A percentile compares a stretch with the other conserved stretches of the same genome.
phyloP scores from a whole-genome alignment of 306 rosid genomes.

The Corylus heterophylla region DNA sequence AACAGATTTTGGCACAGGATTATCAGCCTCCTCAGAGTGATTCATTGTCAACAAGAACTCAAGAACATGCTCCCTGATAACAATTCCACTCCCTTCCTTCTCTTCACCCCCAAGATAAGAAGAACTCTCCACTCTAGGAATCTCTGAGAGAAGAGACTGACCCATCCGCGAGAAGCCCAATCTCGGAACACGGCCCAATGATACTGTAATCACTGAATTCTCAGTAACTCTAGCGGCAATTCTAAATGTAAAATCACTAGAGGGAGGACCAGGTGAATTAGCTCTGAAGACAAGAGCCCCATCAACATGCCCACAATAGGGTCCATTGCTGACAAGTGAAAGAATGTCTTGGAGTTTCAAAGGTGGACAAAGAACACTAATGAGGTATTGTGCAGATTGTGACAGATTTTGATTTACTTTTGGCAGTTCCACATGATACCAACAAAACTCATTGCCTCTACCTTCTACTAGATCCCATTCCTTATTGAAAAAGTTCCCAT shows the following conservation, averaged over 20 bases:
- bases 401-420: conserved; percentile 70
- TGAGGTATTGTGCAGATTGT: conserved; percentile 84
- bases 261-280: conserved; percentile 92
- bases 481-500: conserved; percentile 67
- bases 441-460: conserved; percentile 71
- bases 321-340: conserved; percentile 96
- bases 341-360: conserved; percentile 96
- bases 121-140: conserved; percentile 82
- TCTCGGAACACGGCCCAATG: conserved; percentile 90
- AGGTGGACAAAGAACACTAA: conserved; percentile 88
- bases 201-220: conserved; percentile 81
- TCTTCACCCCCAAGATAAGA: conserved; percentile 45
- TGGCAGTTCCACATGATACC: conserved; percentile 98
- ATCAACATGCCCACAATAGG: conserved; percentile 91
- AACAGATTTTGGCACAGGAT: conserved; percentile 83
- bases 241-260: conserved; percentile 81
- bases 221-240: conserved; percentile 88
- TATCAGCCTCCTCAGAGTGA: conserved; percentile 97
- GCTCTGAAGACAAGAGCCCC: conserved; percentile 92
- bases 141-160: conserved; percentile 83
- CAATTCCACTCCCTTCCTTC: conserved; percentile 56
- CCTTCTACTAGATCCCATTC: conserved; percentile 82
- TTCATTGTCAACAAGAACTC: conserved; percentile 93
- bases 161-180: conserved; percentile 80
- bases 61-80: conserved; percentile 92